Percentiles rank a stretch among this genome's conserved stretches.
These are phyloP conservation scores for Hsuehochloa calcarea DNA, from an alignment of 176 grass and related monocot genomes.

Conservation along the genomic window DNA sequence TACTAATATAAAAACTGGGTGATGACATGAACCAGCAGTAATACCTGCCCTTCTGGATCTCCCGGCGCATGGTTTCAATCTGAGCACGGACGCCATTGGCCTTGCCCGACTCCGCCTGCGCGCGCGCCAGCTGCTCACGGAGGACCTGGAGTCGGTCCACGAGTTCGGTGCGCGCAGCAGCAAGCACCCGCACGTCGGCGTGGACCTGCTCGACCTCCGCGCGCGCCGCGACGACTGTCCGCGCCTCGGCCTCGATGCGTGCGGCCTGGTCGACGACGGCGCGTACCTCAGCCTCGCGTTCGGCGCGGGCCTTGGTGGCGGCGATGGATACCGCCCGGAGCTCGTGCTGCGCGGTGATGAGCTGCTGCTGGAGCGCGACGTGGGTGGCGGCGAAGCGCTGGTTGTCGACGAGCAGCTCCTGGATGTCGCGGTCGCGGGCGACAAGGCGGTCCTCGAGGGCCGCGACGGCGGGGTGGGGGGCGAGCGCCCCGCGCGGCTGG, in stretches of 20 bases:
- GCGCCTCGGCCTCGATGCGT: slow-evolving; percentile 62
- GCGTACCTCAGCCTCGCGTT: slow-evolving; percentile 51
- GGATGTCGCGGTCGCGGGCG: slow-evolving; percentile 58
- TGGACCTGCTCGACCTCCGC: slow-evolving; percentile 53
- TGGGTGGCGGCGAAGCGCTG: slow-evolving; percentile 89
- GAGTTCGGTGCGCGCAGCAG: slow-evolving; percentile 45
- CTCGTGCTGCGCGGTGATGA: slow-evolving; percentile 68
- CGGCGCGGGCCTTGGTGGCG: slow-evolving; percentile 34
- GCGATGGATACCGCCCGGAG: slow-evolving; percentile 53
- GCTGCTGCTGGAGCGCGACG: slow-evolving; percentile 83
- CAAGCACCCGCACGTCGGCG: slow-evolving; percentile 56
- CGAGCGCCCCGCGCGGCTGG: neutral
- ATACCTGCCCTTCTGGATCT: slow-evolving; percentile 97
- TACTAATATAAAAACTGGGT: neutral
- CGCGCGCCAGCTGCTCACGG: slow-evolving; percentile 40
- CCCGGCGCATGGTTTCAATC: slow-evolving; percentile 77
- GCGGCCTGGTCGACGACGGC: slow-evolving; percentile 46
- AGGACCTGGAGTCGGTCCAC: slow-evolving; percentile 43
- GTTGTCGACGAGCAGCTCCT: slow-evolving; percentile 79
- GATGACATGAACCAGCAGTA: neutral
- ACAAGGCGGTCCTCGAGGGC: slow-evolving; percentile 61
- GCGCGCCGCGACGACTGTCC: slow-evolving; percentile 40
- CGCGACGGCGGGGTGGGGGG: slow-evolving; percentile 29
- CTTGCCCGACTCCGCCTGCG: slow-evolving; percentile 44
- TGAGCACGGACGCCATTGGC: slow-evolving; percentile 38